phyloP scores from a whole-genome alignment of 2,329 filamentous ascomycete species.

The Myrmaecium sp. region DNA sequence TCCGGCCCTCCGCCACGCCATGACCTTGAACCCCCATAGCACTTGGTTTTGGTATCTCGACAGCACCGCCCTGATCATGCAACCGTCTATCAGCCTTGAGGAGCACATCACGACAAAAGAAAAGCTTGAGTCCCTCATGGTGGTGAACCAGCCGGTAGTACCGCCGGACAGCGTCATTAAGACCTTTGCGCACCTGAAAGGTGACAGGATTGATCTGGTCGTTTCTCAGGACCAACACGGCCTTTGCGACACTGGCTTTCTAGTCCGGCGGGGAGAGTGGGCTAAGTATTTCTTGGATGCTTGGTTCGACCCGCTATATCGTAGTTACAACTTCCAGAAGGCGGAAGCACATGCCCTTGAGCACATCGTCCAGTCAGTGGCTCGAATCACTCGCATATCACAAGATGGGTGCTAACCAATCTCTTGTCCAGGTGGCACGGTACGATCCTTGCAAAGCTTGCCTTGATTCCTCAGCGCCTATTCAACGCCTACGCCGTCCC shows the following conservation, averaged over 20 bases:
- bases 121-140: constrained; percentile 61
- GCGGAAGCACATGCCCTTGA: constrained; percentile 80
- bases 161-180: constrained; percentile 95
- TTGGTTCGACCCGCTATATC: constrained; percentile 91
- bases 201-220: constrained; percentile 62
- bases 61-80: constrained; percentile 76
- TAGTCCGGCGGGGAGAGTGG: constrained; percentile 76
- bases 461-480: constrained; percentile 68
- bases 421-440: constrained; percentile 70
- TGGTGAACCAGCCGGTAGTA: constrained; percentile 71
- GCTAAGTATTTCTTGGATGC: constrained; percentile 82
- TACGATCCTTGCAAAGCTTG: constrained; percentile 79
- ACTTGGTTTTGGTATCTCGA: constrained; percentile 80
- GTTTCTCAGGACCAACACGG: constrained; percentile 74
- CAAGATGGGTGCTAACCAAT: constrained; percentile 12
- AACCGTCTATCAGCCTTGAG: constrained; percentile 52
- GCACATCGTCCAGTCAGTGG: constrained; percentile 33
- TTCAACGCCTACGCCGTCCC: constrained; percentile 54
- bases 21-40: constrained; percentile 60
- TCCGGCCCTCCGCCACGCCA: constrained; percentile 74
- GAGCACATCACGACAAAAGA: constrained; percentile 50
- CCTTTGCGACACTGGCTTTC: constrained; percentile 57
- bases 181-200: constrained; percentile 70
- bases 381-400: constrained; percentile 1
- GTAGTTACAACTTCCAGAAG: constrained; percentile 91